A percentile compares a stretch with the other conserved stretches of the same genome.
Conservation (phyloP, 176 grass and related monocot species). For the Saccharum spontaneum region DNA sequence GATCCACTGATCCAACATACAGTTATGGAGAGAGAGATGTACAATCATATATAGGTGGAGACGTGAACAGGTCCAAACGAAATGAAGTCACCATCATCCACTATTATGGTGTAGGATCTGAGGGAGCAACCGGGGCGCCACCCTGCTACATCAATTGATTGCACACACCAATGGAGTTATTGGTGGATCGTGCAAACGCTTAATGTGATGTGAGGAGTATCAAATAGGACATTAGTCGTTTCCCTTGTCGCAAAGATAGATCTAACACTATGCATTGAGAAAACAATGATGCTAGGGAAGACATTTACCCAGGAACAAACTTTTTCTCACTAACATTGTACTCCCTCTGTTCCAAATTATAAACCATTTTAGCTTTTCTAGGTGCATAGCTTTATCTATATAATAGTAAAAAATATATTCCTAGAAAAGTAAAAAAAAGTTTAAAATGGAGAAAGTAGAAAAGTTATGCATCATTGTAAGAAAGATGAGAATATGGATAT, state of each 20-base stretch:
- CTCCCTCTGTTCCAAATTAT: no score
- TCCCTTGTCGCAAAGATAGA: neutral
- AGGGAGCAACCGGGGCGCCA: constrained; percentile 6
- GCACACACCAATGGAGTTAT: neutral
- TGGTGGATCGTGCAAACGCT: neutral
- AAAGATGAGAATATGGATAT: no score
- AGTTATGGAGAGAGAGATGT: neutral
- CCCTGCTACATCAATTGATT: neutral
- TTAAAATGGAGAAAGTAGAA: no score
- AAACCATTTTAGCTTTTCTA: no score
- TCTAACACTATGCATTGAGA: neutral
- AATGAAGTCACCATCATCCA: neutral
- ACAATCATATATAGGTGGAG: neutral
- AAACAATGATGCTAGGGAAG: neutral
- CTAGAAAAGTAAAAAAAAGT: no score
- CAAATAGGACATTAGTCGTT: neutral
- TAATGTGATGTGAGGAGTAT: neutral
- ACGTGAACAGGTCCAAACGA: neutral
- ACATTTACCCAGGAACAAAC: neutral
- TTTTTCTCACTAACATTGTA: no score
- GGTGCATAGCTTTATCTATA: no score
- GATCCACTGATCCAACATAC: neutral
- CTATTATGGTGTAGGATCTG: constrained; percentile 19
- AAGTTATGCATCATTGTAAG: no score
- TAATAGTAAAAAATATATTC: no score